Base-by-base conservation (phyloP, 257 asterid genomes). In the Capsicum rhomboideum region DNA sequence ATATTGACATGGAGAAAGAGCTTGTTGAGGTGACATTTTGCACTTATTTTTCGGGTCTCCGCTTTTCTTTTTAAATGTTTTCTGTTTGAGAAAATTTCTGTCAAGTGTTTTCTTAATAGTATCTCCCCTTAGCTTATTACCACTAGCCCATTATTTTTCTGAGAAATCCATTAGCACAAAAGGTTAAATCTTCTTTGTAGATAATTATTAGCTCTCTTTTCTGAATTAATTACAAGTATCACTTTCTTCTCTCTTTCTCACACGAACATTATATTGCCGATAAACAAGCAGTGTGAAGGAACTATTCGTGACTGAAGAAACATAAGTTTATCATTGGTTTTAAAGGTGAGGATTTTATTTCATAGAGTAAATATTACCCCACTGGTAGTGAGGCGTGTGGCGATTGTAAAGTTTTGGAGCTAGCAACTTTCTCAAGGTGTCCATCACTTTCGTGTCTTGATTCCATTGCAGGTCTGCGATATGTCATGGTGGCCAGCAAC, bases 1-100 rank as follows among this genome's bases (percentile, higher is more conserved):
- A 87, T 84, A 66, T 91, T 89, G 99, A 97, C 90, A 94, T 97
- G 99, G 97, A 95, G 91, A 97, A 92, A 91, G 99, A 95, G 91
- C 99, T 97, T 61, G 89, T 52, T 31, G 99, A 97, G 99, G 99
- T 95, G 92, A 90, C 86, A 85, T 83, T 77, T 50, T 82, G 59
- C 42, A 80, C 67, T 53, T 28, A 16, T 72, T 75, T 29, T 37
- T 56, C 26, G 56, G 80, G 28, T 44, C 82, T 14, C 53, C n/a
- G 16, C 58, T 52, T 26, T n/a, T 63, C 26, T 42, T 64, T 23
- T 63, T 64, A 46, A 68, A 34, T 37, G 52, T 75, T 80, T 31
- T n/a, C n/a, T 63, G 12, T 42, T 63, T 28, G 20, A 18, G 78
- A 37, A 37, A 68, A 68, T 18, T 34, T 67, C 26, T 67, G 10